Percentiles rank a stretch among this genome's conserved stretches.
Evolutionary conservation across 495 filamentous ascomycete genomes (phyloP).

Genomic region (Choiromyces venosus): DNA sequence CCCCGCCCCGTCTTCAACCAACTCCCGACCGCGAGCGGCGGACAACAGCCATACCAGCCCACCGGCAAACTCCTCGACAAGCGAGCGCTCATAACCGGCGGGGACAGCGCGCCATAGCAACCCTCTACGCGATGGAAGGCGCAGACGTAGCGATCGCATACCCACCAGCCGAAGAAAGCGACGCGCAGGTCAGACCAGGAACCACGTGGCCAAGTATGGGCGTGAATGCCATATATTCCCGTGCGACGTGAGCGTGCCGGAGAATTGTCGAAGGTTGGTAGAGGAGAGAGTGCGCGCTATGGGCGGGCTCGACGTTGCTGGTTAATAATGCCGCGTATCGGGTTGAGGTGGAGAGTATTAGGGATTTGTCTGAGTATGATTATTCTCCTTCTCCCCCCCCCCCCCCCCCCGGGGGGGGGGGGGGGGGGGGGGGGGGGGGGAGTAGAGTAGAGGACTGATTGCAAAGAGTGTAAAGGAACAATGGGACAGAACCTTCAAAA

Average conservation of each 20-base stretch:
- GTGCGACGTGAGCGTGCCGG: constrained; percentile 56
- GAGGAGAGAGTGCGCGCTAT: constrained; percentile 59
- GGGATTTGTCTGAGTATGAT: constrained; percentile 66
- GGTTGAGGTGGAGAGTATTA: constrained; percentile 67
- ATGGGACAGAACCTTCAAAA: constrained; percentile 70
- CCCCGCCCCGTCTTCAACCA: constrained; percentile 59
- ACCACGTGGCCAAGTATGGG: constrained; percentile 60
- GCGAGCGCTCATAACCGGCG: constrained; percentile 74
- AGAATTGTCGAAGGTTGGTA: constrained; percentile 66
- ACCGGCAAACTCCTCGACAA: constrained; percentile 71
- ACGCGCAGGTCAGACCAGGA: constrained; percentile 70
- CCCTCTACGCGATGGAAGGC: constrained; percentile 79
- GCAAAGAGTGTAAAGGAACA: constrained; percentile 53
- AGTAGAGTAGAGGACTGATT: constrained; percentile 11
- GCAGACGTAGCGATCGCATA: constrained; percentile 70
- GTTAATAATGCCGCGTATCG: constrained; percentile 79
- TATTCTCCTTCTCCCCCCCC: too few species aligned
- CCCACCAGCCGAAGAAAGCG: constrained; percentile 68
- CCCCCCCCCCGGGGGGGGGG: too few species aligned
- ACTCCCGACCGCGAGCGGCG: constrained; percentile 64
- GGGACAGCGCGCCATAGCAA: constrained; percentile 72
- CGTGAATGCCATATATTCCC: constrained; percentile 56
- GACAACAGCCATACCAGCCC: constrained; percentile 69
- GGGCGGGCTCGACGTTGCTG: constrained; percentile 66
- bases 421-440: too few species aligned